Base-by-base conservation (phyloP, 2,329 filamentous ascomycete species). In the Xylogone sp. region DNA sequence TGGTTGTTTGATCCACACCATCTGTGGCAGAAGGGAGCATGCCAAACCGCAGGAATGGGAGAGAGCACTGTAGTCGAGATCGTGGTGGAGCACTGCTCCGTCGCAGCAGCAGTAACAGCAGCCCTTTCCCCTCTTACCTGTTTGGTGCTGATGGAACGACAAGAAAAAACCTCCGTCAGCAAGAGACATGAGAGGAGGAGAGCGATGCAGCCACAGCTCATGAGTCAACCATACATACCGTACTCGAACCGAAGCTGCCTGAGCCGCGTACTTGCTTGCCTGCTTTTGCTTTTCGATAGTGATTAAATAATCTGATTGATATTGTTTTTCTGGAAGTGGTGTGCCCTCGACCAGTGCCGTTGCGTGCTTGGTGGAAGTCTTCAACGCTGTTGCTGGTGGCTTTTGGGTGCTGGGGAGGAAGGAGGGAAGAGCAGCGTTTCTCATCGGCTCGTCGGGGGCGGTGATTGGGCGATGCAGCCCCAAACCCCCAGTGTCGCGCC, bases 401-500 rank as follows among this genome's bases (percentile, higher is more conserved):
- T n/a, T n/a, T n/a, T n/a, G n/a, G n/a, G n/a, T n/a, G n/a, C n/a
- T n/a, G n/a, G n/a, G n/a, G n/a, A n/a, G n/a, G n/a, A n/a, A n/a
- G n/a, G n/a, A n/a, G n/a, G n/a, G 27, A 7, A 13, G 27, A 31
- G 27, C 8, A 31, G 27, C 13, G 27, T 31, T 31, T 39, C 13
- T 39, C 34, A 16, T 39, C n/a, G n/a, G n/a, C n/a, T n/a, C n/a
- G n/a, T n/a, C n/a, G n/a, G n/a, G n/a, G n/a, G 34, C 34, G n/a
- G 10, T 39, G 34, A 18, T 18, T 39, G 34, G 34, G 5, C 34
- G 34, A 6, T 27, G 6, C 10, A 16, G 22, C 24, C 49, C 44
- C 7, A 49, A 51, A 48, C 47, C 42, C 43, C 49, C 29, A 51
- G 43, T 50, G 54, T 56, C 52, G 52, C 54, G 50, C 50, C 48